Percentiles rank a stretch among this genome's conserved stretches.
Conservation (phyloP, 139 green algal species). For the Mychonastes homosphaera region DNA sequence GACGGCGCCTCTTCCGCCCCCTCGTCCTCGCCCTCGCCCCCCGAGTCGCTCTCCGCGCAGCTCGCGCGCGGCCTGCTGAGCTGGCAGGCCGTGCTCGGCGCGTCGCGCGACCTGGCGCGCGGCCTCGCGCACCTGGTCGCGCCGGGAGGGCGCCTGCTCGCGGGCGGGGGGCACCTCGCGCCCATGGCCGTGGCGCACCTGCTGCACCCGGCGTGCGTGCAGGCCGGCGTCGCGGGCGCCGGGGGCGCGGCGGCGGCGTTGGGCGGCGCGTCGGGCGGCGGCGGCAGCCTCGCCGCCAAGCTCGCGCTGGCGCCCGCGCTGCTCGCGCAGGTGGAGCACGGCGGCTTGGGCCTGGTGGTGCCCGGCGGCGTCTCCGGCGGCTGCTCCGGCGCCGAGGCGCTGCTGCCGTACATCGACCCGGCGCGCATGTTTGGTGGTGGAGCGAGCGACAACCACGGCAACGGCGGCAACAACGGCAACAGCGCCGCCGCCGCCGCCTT, state of each 20-base stretch:
- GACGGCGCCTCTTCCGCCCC: too few relatives aligned
- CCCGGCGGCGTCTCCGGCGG: conserved; percentile 2
- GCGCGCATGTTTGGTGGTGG: conserved; percentile 26
- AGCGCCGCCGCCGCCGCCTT: background rate
- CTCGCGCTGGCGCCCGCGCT: conserved; percentile 37
- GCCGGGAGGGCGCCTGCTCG: conserved; percentile 16
- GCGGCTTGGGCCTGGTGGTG: conserved; percentile 11
- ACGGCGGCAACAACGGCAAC: conserved; percentile 4
- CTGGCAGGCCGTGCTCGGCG: conserved; percentile 30
- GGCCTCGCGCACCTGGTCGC: conserved; percentile 41
- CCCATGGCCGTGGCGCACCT: conserved; percentile 18
- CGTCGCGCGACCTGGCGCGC: conserved; percentile 33
- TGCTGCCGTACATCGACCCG: conserved; percentile 46
- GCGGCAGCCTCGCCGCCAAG: conserved; percentile 25
- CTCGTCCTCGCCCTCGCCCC: too few relatives aligned
- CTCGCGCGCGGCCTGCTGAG: conserved; percentile 40
- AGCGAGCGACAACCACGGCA: too few relatives aligned
- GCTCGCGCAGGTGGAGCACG: conserved; percentile 46
- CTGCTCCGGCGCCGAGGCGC: background rate
- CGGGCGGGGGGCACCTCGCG: conserved; percentile 2
- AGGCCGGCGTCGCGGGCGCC: conserved; percentile 25
- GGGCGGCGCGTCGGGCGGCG: background rate
- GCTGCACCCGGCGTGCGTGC: conserved; percentile 26
- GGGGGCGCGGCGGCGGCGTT: background rate
- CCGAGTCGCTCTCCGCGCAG: conserved; percentile 27